Evolutionary conservation across 495 filamentous ascomycete genomes (phyloP), one percentile per base, ranked within the genome.

Genomic region (Glonium stellatum): DNA sequence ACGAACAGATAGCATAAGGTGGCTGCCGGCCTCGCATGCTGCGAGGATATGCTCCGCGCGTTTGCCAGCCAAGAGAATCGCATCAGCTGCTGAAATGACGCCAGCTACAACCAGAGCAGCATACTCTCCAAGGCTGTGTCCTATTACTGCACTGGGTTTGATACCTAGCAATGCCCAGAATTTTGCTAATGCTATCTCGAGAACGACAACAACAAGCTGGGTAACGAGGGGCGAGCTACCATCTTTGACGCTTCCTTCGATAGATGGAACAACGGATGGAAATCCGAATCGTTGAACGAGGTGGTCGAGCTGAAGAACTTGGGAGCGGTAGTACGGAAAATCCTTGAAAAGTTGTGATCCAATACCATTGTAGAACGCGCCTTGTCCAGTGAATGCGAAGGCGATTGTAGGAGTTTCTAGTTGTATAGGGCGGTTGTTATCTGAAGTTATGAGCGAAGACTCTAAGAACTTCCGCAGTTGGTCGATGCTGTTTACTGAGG

Each of bases 1-100:
- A 41, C n/a, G n/a, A n/a, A n/a, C n/a, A n/a, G n/a, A n/a, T n/a
- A 76, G 62, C 75, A 76, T 76, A 5, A 52, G 49, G 48, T 67
- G 58, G 10, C 39, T 61, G 15, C 34, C 50, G 3, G 15, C 4
- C 11, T 21, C 13, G 58, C 69, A 71, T 13, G 50, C 23, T 19
- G 44, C 27, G n/a, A 55, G 22, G 18, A 71, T 35, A 5, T 69
- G 54, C 18, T 27, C 22, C 4, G 69, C 69, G 11, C 69, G 52
- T n/a, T 35, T 49, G 13, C 61, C 61, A 12, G 63, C 67, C 8
- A 71, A 52, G 46, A 51, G 60, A 8, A 71, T 51, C 15, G 60
- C 48, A 47, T 63, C 67, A 12, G 4, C 36, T 1, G 36, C 39
- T 0, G 67, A 67, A 0, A 71, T 52, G 0, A 67, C 67, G 1